phyloP scores from a whole-genome alignment of 495 filamentous ascomycete species.

The Penicillium canariense region DNA sequence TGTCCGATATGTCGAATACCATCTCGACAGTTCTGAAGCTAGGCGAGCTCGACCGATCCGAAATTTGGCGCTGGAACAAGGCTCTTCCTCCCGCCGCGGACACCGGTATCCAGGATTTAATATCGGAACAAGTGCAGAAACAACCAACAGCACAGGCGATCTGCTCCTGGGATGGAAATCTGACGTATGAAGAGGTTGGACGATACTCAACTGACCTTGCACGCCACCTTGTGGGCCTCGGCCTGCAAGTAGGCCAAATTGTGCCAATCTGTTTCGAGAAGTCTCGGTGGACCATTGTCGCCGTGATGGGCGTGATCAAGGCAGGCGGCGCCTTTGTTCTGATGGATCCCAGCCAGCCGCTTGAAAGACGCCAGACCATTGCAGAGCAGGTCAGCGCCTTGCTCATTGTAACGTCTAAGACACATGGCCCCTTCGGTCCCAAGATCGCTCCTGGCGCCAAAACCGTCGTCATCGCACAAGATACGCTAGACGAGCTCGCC shows the following conservation, averaged over 20 bases:
- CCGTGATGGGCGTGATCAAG: conserved; percentile 49
- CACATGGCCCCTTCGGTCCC: background rate
- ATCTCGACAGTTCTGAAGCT: background rate
- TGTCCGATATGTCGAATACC: background rate
- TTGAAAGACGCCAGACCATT: background rate
- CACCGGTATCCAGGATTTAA: conserved; percentile 7
- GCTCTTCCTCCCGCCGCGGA: background rate
- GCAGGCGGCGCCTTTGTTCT: conserved; percentile 36
- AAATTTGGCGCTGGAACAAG: conserved; percentile 8
- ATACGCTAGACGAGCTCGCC: background rate
- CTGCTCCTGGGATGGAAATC: conserved; percentile 16
- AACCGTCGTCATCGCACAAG: background rate
- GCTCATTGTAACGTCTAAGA: background rate
- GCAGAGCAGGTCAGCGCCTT: background rate
- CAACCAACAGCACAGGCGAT: conserved; percentile 2
- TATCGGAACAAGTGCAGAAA: conserved; percentile 3
- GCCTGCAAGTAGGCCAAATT: conserved; percentile 34
- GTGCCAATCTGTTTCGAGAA: conserved; percentile 58
- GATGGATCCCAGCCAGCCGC: conserved; percentile 6
- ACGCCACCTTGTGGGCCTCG: background rate
- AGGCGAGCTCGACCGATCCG: conserved; percentile 1
- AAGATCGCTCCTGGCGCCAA: background rate
- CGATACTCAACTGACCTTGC: conserved; percentile 3
- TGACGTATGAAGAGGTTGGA: conserved; percentile 18
- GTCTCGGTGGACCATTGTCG: conserved; percentile 42